A percentile compares a stretch with the other conserved stretches of the same genome.
phyloP scores from a whole-genome alignment of 2,329 filamentous ascomycete species.

The Chrysosporium keratinophilum region DNA sequence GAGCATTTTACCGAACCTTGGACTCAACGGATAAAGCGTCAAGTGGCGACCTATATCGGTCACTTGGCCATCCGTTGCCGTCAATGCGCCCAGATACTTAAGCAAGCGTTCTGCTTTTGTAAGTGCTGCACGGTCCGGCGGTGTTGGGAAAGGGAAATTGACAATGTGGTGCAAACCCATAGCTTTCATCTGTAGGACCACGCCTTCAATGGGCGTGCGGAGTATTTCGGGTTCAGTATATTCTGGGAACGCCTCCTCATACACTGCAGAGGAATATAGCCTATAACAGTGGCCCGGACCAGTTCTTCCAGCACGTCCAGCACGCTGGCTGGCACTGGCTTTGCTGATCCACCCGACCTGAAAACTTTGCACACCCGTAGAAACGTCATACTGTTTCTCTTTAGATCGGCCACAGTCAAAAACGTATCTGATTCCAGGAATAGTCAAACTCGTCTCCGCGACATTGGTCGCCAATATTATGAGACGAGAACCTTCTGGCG shows the following conservation, averaged over 20 bases:
- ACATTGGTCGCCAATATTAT: conserved; percentile 94
- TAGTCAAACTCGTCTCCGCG: conserved; percentile 92
- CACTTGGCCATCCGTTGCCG: conserved; percentile 56
- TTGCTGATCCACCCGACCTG: conserved; percentile 96
- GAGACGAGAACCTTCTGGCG: conserved; percentile 70
- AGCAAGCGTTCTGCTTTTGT: conserved; percentile 77
- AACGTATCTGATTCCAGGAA: conserved; percentile 88
- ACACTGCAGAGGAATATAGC: conserved; percentile 88
- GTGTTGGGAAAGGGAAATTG: conserved; percentile 93
- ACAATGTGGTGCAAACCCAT: conserved; percentile 85
- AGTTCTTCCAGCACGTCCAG: conserved; percentile 88
- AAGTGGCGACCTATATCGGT: conserved; percentile 72
- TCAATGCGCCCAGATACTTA: conserved; percentile 70
- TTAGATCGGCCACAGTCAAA: conserved; percentile 91
- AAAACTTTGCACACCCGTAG: conserved; percentile 88
- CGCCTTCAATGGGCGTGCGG: conserved; percentile 81
- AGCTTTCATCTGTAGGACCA: conserved; percentile 86
- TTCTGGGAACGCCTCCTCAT: conserved; percentile 71
- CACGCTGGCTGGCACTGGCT: conserved; percentile 81
- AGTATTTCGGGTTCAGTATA: conserved; percentile 83
- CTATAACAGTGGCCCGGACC: conserved; percentile 93
- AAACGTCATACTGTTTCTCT: conserved; percentile 77
- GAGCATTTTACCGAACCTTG: conserved; percentile 85
- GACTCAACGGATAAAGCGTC: conserved; percentile 79
- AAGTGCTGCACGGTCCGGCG: conserved; percentile 66